Percentiles rank a stretch among this genome's conserved stretches.
Conservation (phyloP, 1,139 yeast species). For the Magnusiomyces ingens region DNA sequence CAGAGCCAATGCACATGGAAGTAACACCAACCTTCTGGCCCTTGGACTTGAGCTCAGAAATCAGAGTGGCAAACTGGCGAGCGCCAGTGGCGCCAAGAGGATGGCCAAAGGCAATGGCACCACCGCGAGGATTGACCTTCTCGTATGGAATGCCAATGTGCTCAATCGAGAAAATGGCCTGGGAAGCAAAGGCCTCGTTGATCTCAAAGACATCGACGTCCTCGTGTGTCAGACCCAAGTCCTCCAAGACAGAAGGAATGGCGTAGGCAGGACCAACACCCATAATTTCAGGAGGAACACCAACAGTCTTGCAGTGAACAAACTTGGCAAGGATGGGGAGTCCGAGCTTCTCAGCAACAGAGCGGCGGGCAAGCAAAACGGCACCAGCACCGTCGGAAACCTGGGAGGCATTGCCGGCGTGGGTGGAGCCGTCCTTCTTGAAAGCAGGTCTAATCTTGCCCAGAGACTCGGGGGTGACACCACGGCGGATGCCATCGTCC, state of each 20-base stretch:
- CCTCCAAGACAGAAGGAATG: conserved; percentile 70
- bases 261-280: conserved; percentile 96
- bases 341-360: conserved; percentile 71
- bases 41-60: conserved; percentile 60
- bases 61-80: conserved; percentile 82
- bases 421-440: conserved; percentile 72
- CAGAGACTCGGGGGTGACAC: conserved; percentile 73
- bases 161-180: conserved; percentile 70
- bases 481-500: conserved; percentile 89
- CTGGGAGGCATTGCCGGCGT: conserved; percentile 96
- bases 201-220: conserved; percentile 78
- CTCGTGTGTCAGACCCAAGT: conserved; percentile 52
- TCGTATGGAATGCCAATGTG: conserved; percentile 57
- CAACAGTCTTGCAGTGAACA: conserved; percentile 67
- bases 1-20: conserved; percentile 96
- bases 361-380: conserved; percentile 76
- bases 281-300: conserved; percentile 96
- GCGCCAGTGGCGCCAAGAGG: conserved; percentile 97
- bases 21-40: conserved; percentile 82
- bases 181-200: conserved; percentile 96
- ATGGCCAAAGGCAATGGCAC: conserved; percentile 94
- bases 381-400: conserved; percentile 95
- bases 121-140: conserved; percentile 87
- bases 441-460: conserved; percentile 83
- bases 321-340: conserved; percentile 67